These are phyloP conservation scores for Solanum hybrid DNA, from an alignment of 305 asterid species.

Conservation along the genomic window DNA sequence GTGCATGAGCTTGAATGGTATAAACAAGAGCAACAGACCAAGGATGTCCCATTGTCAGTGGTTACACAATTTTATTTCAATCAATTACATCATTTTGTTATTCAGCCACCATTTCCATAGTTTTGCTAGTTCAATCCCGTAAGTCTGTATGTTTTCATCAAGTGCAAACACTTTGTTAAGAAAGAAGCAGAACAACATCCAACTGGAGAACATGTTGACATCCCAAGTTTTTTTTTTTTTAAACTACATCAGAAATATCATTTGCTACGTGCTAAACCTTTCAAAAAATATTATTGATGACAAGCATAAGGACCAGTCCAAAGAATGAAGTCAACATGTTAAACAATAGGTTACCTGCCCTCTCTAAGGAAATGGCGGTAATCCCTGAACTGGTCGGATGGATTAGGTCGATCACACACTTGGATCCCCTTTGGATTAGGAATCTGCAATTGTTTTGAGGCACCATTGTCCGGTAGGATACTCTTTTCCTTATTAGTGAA, in stretches of 20 bases:
- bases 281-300: not conserved
- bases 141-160: not conserved
- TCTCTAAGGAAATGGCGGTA: conserved; percentile 71
- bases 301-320: not conserved
- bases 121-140: not conserved
- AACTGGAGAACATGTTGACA: not conserved
- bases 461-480: conserved; percentile 18
- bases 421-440: conserved; percentile 39
- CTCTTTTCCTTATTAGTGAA: conserved; percentile 26
- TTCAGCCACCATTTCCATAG: not conserved
- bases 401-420: conserved; percentile 25
- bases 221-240: not conserved
- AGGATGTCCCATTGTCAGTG: not conserved
- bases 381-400: conserved; percentile 55
- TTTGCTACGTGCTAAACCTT: not conserved
- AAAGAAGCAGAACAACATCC: not conserved
- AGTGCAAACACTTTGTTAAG: not conserved
- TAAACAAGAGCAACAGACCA: not conserved
- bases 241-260: not conserved
- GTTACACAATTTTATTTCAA: not conserved
- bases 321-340: not conserved
- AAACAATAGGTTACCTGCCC: conserved; percentile 53
- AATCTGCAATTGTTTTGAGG: conserved; percentile 22
- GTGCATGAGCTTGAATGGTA: not conserved
- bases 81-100: not conserved